Evolutionary conservation across 495 filamentous ascomycete species (phyloP).

Genomic region (Podospora tetraspora): DNA sequence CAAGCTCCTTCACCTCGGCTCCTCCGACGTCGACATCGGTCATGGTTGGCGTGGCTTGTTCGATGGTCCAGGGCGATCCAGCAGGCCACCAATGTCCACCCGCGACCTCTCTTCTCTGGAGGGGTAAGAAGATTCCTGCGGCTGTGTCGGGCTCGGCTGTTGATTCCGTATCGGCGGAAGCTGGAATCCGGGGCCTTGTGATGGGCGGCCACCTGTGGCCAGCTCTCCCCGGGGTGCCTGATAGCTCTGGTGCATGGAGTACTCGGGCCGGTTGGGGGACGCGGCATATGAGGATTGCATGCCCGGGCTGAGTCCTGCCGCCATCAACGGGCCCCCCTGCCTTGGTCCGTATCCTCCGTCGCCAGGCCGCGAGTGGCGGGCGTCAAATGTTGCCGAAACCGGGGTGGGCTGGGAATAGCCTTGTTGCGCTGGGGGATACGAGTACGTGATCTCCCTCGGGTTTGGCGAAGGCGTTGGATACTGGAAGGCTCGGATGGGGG

Average conservation of each 20-base stretch:
- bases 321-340: slow-evolving; percentile 26
- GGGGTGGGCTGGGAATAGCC: slow-evolving; percentile 41
- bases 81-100: slow-evolving; percentile 51
- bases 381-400: slow-evolving; percentile 39
- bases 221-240: slow-evolving; percentile 46
- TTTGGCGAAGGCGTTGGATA: slow-evolving; percentile 45
- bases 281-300: slow-evolving; percentile 34
- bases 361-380: slow-evolving; percentile 32
- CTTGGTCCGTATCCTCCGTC: slow-evolving; percentile 36
- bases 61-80: slow-evolving; percentile 41
- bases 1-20: background rate
- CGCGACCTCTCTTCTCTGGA: slow-evolving; percentile 44
- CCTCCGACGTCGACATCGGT: background rate
- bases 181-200: slow-evolving; percentile 43
- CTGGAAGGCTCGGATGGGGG: slow-evolving; percentile 30
- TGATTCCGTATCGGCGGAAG: slow-evolving; percentile 49
- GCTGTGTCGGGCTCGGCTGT: slow-evolving; percentile 29
- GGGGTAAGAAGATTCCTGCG: slow-evolving; percentile 23
- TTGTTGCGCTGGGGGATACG: slow-evolving; percentile 39
- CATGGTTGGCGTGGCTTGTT: slow-evolving; percentile 13
- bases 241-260: slow-evolving; percentile 34
- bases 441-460: slow-evolving; percentile 40
- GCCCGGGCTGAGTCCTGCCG: slow-evolving; percentile 27
- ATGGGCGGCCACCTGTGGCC: slow-evolving; percentile 24
- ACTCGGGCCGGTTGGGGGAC: slow-evolving; percentile 38